Conservation (phyloP, 1,284 basidiomycete species). For the Puccinia horiana region DNA sequence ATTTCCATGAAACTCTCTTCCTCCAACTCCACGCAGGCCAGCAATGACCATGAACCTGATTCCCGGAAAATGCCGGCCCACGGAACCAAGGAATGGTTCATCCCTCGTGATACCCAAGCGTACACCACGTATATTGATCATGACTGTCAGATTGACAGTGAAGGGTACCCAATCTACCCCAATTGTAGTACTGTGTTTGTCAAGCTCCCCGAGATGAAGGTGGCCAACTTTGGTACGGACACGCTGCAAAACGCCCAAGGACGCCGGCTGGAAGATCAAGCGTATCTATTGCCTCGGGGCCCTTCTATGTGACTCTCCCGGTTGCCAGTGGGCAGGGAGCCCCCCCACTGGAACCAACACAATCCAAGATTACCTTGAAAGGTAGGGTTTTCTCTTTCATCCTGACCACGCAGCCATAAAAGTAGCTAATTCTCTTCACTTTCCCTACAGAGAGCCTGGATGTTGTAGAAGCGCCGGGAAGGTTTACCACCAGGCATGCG, state of each 20-base stretch:
- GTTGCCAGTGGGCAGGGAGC: not conserved
- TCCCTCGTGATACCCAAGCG: not conserved
- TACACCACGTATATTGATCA: not conserved
- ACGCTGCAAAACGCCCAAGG: not conserved
- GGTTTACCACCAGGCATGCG: no score
- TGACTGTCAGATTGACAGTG: not conserved
- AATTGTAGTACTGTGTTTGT: not conserved
- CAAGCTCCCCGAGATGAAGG: not conserved
- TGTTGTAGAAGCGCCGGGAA: no score
- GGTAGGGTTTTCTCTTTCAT: no score
- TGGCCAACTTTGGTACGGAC: not conserved
- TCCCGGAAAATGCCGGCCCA: not conserved
- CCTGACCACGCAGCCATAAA: no score
- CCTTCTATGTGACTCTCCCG: not conserved
- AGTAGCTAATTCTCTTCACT: no score
- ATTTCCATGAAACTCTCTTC: no score
- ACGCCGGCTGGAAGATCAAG: not conserved
- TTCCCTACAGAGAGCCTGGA: no score
- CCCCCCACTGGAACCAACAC: not conserved
- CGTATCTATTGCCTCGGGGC: not conserved
- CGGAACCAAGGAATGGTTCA: slow-evolving; percentile 2
- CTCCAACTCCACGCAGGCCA: no score
- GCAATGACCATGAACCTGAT: no score
- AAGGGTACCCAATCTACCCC: not conserved
- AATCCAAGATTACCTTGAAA: not conserved